Base-by-base conservation (phyloP, 2,329 filamentous ascomycete genomes). In the Penicillium sp. region DNA sequence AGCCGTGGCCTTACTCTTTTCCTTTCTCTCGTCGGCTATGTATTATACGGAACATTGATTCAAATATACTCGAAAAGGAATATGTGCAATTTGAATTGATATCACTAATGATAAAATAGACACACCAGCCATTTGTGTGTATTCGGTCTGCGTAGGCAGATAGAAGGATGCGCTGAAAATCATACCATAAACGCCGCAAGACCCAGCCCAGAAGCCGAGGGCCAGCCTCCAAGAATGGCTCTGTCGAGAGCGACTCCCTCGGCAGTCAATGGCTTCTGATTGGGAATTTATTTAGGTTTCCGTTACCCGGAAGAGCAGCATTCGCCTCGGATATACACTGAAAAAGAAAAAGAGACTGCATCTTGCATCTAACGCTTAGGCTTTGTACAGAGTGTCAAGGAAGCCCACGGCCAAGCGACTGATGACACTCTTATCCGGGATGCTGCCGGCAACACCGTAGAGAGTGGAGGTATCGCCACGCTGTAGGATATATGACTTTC, bases 351-450 rank as follows among this genome's bases (percentile, higher is more conserved):
- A 19, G 10, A 23, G 19, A 42, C 10, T 19, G 50, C 26, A 58
- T 42, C 13, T 33, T 13, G n/a, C 13, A 37, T 33, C 29, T 2
- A 25, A 37, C 23, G 31, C 46, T 62, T 78, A 95, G 59, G 89
- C 88, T 81, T 96, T 96, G 77, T 97, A 97, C 75, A 97, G 73
- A 52, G 95, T 88, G 78, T 98, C 93, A 71, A 98, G 81, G 76
- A 98, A 99, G 0, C 92, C 93, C 65, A 84, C 91, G 1, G 93
- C 93, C 71, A 99, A 78, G 68, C 96, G 91, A 63, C 91, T 91
- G 31, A 99, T 92, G 33, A 99, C 88, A 65, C 90, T 92, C 84
- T 98, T 98, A 74, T 99, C 96, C 1, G 95, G 95, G 75, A 99
- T 77, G 69, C 91, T 96, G 6, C 95, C 95, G 0, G 95, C 95